Percentiles rank a stretch among this genome's conserved stretches.
Conservation (phyloP, 805 yeast genomes). For the Saccharomycopsis fermentans region DNA sequence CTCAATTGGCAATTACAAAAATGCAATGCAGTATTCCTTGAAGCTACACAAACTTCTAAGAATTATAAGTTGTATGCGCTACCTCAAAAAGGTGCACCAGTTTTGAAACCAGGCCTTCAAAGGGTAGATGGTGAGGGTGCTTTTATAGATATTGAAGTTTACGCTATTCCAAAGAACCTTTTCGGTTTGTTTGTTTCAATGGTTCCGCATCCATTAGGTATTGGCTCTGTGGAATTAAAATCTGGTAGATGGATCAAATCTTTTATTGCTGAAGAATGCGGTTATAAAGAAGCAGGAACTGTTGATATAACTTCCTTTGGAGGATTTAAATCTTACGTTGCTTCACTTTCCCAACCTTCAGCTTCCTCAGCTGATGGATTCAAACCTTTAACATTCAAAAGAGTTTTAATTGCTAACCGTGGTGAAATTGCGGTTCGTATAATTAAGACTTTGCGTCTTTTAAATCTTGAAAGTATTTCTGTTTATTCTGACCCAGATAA, state of each 20-base stretch:
- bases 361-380: conserved; percentile 20
- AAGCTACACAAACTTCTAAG: conserved; percentile 57
- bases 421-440: conserved; percentile 97
- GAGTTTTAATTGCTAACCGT: conserved; percentile 88
- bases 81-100: conserved; percentile 54
- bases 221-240: conserved; percentile 80
- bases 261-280: conserved; percentile 87
- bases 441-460: conserved; percentile 73
- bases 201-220: conserved; percentile 94
- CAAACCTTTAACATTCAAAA: conserved; percentile 18
- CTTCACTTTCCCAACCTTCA: conserved; percentile 18
- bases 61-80: conserved; percentile 73
- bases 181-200: conserved; percentile 78
- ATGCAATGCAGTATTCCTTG: conserved; percentile 63
- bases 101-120: conserved; percentile 83
- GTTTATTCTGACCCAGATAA: conserved; percentile 86
- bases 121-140: conserved; percentile 39
- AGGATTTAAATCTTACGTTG: conserved; percentile 71
- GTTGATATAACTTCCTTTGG: conserved; percentile 78
- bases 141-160: conserved; percentile 66
- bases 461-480: conserved; percentile 73
- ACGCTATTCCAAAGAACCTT: conserved; percentile 64
- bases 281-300: conserved; percentile 64
- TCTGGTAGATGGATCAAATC: conserved; percentile 83
- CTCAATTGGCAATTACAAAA: conserved; percentile 89